These are phyloP conservation scores for Vanrija pseudolonga DNA, from an alignment of 1,284 basidiomycete species.

Conservation along the genomic window DNA sequence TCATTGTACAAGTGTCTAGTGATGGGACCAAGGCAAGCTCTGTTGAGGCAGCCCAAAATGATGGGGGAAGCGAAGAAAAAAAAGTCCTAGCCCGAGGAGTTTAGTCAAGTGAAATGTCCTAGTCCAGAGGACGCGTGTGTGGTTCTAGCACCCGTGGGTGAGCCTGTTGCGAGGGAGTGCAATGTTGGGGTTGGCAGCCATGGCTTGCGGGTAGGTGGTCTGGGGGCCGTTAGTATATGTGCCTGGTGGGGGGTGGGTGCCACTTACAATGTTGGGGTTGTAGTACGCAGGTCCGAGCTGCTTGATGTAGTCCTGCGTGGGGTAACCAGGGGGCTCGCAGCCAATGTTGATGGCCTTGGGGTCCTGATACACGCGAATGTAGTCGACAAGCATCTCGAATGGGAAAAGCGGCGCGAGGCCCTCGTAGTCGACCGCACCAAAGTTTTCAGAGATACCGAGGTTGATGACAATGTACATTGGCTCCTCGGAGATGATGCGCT, in stretches of 20 bases:
- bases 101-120: slow-evolving; percentile 1
- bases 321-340: slow-evolving; percentile 53
- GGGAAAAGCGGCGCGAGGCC: slow-evolving; percentile 4
- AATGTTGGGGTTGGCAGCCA: not conserved
- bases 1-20: no score
- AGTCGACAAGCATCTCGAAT: slow-evolving; percentile 42
- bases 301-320: slow-evolving; percentile 57
- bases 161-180: slow-evolving; percentile 34
- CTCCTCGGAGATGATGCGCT: slow-evolving; percentile 73
- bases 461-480: slow-evolving; percentile 61
- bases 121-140: not conserved
- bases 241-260: not conserved
- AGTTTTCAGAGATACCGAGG: slow-evolving; percentile 75
- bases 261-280: slow-evolving; percentile 42
- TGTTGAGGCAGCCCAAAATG: not conserved
- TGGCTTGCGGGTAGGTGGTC: slow-evolving; percentile 4
- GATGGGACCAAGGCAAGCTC: not conserved
- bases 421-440: slow-evolving; percentile 61
- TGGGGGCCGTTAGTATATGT: not conserved
- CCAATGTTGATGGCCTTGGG: slow-evolving; percentile 42
- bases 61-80: not conserved
- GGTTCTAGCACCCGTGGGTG: slow-evolving; percentile 26
- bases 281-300: slow-evolving; percentile 32
- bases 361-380: slow-evolving; percentile 50
- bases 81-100: slow-evolving; percentile 5